Evolutionary conservation across 2,329 filamentous ascomycete genomes (phyloP), one percentile per base, ranked within the genome.

Genomic region (Whalleya microplaca): DNA sequence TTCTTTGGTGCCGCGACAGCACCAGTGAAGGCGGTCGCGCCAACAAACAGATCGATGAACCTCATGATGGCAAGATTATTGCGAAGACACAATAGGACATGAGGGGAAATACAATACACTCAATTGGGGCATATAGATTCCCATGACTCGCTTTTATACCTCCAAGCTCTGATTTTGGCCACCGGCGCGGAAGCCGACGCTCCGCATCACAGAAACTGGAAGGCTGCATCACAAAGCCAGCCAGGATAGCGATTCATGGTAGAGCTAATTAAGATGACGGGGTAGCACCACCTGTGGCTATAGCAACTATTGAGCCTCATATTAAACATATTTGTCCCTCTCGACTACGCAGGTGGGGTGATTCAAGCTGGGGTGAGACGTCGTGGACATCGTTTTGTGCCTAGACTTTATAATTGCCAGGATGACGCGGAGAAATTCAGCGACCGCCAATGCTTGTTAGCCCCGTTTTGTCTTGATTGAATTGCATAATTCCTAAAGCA

Each of bases 21-120:
- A 54, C 69, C 64, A 48, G 66, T 65, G 21, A 70, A 53, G 43
- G 70, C 62, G 12, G 63, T 66, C 4, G 70, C 70, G 52, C 67
- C 64, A 41, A 71, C 48, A 41, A 75, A 56, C 5, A 73, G 48
- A 43, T 71, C 66, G 45, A 67, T 27, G 59, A 75, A 66, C 59
- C 66, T 73, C 73, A 75, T 75, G 48, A 45, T 68, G 49, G 37
- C 51, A 54, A 48, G 29, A 48, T 58, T 56, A 53, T 29, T 12
- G 41, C 45, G 42, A 54, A 56, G 37, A 41, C 21, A 54, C 46
- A 41, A 54, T 55, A 45, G 55, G 49, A 44, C 44, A 21, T 56
- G 50, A 37, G 42, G 3, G 44, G 32, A 45, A 14, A 51, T 23
- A 32, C 23, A 1, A 19, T 8, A 14, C 43, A 47, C 40, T 27